Conservation (phyloP, 23 red algal genomes). For the Pyropia haitanensis region DNA sequence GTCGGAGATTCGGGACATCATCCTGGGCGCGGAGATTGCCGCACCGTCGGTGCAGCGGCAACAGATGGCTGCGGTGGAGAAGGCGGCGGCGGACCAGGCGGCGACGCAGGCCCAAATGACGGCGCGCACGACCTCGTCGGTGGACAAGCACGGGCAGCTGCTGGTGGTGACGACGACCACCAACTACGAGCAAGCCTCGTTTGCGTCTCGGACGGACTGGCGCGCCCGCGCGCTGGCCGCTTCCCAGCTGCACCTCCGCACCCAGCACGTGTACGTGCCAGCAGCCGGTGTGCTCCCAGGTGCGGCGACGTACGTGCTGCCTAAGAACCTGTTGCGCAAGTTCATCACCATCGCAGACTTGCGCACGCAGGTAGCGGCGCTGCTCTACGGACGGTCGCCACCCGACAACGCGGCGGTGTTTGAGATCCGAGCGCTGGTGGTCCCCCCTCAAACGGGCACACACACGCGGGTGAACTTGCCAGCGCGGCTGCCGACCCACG, state of each 20-base stretch:
- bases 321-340: slow-evolving; percentile 72
- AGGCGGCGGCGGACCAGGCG: slow-evolving; percentile 76
- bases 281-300: slow-evolving; percentile 23
- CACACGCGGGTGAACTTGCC: slow-evolving; percentile 67
- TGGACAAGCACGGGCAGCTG: slow-evolving; percentile 64
- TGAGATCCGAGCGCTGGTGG: slow-evolving; percentile 61
- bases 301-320: slow-evolving; percentile 64
- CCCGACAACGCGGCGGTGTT: slow-evolving; percentile 52
- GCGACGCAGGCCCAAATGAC: slow-evolving; percentile 48
- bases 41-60: slow-evolving; percentile 76
- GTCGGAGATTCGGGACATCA: slow-evolving; percentile 85
- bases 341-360: slow-evolving; percentile 75
- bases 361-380: slow-evolving; percentile 73
- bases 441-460: slow-evolving; percentile 78
- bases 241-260: slow-evolving; percentile 75
- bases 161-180: slow-evolving; percentile 76
- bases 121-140: slow-evolving; percentile 60
- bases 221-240: slow-evolving; percentile 70
- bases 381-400: slow-evolving; percentile 59
- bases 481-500: slow-evolving; percentile 23
- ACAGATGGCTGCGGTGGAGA: slow-evolving; percentile 91
- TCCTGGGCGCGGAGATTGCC: slow-evolving; percentile 86
- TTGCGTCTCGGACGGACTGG: slow-evolving; percentile 85
- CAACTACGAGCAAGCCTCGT: slow-evolving; percentile 78
- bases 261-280: slow-evolving; percentile 74